A percentile compares a stretch with the other conserved stretches of the same genome.
Conservation (phyloP, 1,139 yeast genomes). For the Yamadazyma sp. region DNA sequence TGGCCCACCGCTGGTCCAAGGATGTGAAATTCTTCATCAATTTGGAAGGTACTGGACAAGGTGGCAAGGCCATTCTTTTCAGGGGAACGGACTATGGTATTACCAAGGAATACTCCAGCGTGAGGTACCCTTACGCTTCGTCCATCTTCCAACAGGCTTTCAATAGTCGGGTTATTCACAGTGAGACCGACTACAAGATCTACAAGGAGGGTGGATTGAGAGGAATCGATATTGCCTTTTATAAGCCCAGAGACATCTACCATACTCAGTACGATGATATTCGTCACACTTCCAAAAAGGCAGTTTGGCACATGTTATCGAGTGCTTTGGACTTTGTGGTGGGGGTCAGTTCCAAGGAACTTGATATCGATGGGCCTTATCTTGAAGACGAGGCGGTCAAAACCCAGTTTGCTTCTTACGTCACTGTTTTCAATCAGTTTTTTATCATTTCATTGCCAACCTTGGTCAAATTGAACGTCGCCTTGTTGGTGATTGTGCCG, state of each 20-base stretch:
- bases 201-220: conserved; percentile 66
- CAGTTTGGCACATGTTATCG: conserved; percentile 82
- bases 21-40: conserved; percentile 69
- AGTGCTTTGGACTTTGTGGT: conserved; percentile 60
- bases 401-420: conserved; percentile 53
- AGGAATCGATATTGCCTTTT: conserved; percentile 72
- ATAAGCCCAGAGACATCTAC: conserved; percentile 72
- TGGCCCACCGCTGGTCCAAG: conserved; percentile 72
- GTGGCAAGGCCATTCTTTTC: conserved; percentile 82
- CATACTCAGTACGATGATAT: conserved; percentile 79
- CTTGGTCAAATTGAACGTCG: conserved; percentile 48
- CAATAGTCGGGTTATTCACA: conserved; percentile 64
- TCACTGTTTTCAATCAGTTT: conserved; percentile 62
- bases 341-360: conserved; percentile 36
- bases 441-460: conserved; percentile 51
- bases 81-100: conserved; percentile 80
- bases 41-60: conserved; percentile 95
- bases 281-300: conserved; percentile 57
- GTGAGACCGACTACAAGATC: conserved; percentile 84
- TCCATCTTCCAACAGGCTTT: conserved; percentile 79
- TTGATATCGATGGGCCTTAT: conserved; percentile 38
- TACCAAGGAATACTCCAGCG: conserved; percentile 39
- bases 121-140: conserved; percentile 73
- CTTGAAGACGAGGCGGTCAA: conserved; percentile 8
- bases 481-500: conserved; percentile 56